Evolutionary conservation across 495 filamentous ascomycete species (phyloP).

Genomic region (Penicillium desertorum): DNA sequence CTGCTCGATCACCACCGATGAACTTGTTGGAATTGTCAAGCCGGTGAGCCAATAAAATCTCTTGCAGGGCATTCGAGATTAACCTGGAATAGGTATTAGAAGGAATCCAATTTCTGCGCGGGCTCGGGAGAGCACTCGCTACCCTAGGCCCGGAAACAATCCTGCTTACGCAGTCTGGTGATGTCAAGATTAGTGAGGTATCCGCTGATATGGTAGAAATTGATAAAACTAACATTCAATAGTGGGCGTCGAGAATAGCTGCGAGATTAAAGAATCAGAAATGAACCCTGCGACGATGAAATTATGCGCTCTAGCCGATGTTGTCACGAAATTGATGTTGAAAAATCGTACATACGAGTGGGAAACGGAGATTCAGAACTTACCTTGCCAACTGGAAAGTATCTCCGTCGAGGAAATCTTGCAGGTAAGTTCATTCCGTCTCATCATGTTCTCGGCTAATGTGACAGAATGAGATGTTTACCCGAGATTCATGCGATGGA

Average conservation of each 20-base stretch:
- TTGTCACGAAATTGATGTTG: conserved; percentile 5
- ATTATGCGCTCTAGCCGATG: conserved; percentile 8
- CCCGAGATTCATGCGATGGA: no score
- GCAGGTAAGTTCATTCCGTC: neutral
- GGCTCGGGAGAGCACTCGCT: no score
- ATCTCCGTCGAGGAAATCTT: neutral
- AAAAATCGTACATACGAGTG: conserved; percentile 2
- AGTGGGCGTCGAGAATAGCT: conserved; percentile 2
- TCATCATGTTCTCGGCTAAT: no score
- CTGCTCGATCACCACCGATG: no score
- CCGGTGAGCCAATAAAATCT: no score
- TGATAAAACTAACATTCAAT: neutral
- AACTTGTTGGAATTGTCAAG: no score
- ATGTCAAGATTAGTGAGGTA: conserved; percentile 7
- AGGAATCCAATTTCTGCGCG: no score
- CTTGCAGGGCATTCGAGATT: neutral
- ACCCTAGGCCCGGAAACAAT: neutral
- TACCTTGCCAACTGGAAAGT: neutral
- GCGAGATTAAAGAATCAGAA: neutral
- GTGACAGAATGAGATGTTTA: no score
- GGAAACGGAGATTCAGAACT: conserved; percentile 3
- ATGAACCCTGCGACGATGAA: conserved; percentile 4
- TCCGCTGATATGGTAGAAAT: neutral
- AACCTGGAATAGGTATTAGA: neutral
- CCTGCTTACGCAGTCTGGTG: conserved; percentile 4